Percentiles rank a stretch among this genome's conserved stretches.
These are phyloP conservation scores for Akebia trifoliata DNA, from an alignment of 164 flowering plant genomes.

Conservation along the genomic window DNA sequence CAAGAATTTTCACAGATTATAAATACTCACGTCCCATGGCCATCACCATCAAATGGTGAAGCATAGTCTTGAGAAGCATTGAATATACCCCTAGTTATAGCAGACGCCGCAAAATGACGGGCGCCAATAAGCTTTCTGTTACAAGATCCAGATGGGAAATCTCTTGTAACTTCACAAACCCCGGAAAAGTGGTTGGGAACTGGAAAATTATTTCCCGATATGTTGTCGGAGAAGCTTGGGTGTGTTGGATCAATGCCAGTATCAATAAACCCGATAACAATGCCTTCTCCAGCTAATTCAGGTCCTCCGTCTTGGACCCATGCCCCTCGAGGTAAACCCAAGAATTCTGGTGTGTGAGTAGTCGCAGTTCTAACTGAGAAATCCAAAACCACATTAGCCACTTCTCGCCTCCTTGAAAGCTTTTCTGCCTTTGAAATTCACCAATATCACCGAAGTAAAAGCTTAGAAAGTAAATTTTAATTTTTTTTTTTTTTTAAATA, in stretches of 20 bases:
- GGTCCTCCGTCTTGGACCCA: constrained; percentile 89
- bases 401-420: constrained; percentile 75
- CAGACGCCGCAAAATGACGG: constrained; percentile 98
- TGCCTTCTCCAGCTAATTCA: constrained; percentile 81
- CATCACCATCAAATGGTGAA: constrained; percentile 94
- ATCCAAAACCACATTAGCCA: constrained; percentile 86
- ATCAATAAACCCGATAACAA: constrained; percentile 88
- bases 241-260: constrained; percentile 98
- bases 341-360: constrained; percentile 87
- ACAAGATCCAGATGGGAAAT: constrained; percentile 98
- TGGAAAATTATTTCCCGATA: constrained; percentile 45
- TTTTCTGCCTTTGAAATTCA: constrained; percentile 59
- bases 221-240: constrained; percentile 74
- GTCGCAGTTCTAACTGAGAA: constrained; percentile 90
- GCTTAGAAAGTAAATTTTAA: neutral
- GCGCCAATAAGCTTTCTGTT: constrained; percentile 95
- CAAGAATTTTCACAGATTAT: constrained; percentile 1
- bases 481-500: neutral
- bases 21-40: constrained; percentile 92
- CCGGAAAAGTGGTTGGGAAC: constrained; percentile 80
- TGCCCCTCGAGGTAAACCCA: constrained; percentile 91
- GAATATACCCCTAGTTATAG: constrained; percentile 95
- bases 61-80: constrained; percentile 89
- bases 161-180: constrained; percentile 87
- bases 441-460: constrained; percentile 2